Percentiles rank a stretch among this genome's conserved stretches.
These are phyloP conservation scores for Radiomyces spectabilis DNA, from an alignment of 192 early-diverging fungal species.

Conservation along the genomic window DNA sequence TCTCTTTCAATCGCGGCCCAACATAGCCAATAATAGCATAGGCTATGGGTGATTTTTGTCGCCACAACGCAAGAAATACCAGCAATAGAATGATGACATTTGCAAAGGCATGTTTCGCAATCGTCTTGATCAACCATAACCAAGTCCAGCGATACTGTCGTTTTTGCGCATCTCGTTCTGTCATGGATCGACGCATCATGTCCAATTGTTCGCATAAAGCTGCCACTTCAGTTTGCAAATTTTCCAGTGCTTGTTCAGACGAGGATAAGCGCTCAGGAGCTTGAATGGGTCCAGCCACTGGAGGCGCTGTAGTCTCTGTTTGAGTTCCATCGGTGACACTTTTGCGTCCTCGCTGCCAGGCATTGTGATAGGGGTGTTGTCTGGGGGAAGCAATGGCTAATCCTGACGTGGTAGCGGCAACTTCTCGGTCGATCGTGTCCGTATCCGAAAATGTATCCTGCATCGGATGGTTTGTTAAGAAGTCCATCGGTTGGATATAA, in stretches of 20 bases:
- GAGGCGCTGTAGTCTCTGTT: neutral
- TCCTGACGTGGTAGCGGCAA: conserved; percentile 9
- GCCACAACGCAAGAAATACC: conserved; percentile 11
- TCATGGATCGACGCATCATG: neutral
- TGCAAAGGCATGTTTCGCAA: conserved; percentile 13
- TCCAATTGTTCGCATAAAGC: conserved; percentile 12
- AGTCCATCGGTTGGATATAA: neutral
- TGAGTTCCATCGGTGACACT: neutral
- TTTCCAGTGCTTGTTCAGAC: conserved; percentile 7
- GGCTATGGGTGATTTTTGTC: conserved; percentile 18
- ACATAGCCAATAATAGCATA: conserved; percentile 14
- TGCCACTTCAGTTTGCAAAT: conserved; percentile 9
- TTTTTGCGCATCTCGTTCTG: conserved; percentile 3
- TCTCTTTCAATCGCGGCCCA: conserved; percentile 3
- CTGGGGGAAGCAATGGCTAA: neutral
- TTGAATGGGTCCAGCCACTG: neutral
- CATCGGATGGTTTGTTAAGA: neutral
- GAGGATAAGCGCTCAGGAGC: neutral
- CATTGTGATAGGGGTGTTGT: neutral
- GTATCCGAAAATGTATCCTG: conserved; percentile 7
- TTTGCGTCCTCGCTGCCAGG: neutral
- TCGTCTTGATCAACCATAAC: conserved; percentile 13
- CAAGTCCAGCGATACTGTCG: conserved; percentile 5
- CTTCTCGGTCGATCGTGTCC: conserved; percentile 14
- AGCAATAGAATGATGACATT: conserved; percentile 18